A percentile compares a stretch with the other conserved stretches of the same genome.
Evolutionary conservation across 306 rosid genomes (phyloP).

Genomic region (Prunus mume): DNA sequence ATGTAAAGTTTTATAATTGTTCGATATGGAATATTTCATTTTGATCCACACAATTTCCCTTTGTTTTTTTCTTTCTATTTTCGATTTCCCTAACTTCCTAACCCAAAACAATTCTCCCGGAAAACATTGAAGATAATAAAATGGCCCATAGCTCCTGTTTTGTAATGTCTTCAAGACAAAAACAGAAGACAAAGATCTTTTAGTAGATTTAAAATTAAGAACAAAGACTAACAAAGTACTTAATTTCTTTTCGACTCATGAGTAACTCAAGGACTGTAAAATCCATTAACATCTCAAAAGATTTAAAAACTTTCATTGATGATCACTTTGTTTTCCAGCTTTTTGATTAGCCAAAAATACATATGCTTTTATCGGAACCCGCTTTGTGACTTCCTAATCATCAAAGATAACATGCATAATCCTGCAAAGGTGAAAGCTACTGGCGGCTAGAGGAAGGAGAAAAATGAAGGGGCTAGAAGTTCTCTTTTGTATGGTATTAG

Average conservation of each 20-base stretch:
- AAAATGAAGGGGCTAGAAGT: neutral
- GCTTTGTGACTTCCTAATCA: conserved; percentile 1
- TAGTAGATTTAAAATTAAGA: neutral
- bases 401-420: neutral
- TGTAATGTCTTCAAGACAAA: too few species aligned
- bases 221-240: neutral
- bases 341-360: neutral
- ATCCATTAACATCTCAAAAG: neutral
- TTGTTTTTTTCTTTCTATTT: too few species aligned
- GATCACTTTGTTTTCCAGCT: neutral
- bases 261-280: conserved; percentile 4
- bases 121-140: too few species aligned
- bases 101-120: too few species aligned
- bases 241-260: neutral
- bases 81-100: too few species aligned
- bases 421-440: conserved; percentile 5
- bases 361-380: neutral
- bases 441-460: neutral
- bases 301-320: neutral
- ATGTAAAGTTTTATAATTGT: too few species aligned
- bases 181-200: too few species aligned
- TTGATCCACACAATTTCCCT: too few species aligned
- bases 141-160: too few species aligned
- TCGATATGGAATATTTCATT: too few species aligned
- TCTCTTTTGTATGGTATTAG: conserved; percentile 1